These are phyloP conservation scores for Crithidia mellificae DNA, from an alignment of 208 protist species.

Conservation along the genomic window DNA sequence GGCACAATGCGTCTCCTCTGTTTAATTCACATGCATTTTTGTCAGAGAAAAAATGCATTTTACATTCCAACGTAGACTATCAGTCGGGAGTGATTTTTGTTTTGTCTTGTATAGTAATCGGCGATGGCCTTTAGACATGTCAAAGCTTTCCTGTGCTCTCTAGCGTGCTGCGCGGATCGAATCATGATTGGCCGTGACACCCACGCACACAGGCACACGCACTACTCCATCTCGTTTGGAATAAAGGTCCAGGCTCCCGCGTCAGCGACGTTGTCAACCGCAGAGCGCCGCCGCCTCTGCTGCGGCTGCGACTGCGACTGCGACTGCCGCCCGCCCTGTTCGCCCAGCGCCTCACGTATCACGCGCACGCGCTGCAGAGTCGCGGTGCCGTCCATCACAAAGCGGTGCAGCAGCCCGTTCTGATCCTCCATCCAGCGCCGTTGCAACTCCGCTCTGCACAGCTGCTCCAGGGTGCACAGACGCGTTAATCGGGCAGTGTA, in stretches of 20 bases:
- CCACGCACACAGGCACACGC: too few species aligned
- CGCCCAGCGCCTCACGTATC: background rate
- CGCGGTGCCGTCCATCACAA: conserved; percentile 37
- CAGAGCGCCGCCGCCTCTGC: background rate
- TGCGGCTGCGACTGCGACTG: background rate
- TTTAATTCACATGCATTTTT: too few species aligned
- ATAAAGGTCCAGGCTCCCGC: conserved; percentile 24
- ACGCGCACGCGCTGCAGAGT: conserved; percentile 11
- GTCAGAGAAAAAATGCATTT: too few species aligned
- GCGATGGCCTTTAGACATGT: too few species aligned
- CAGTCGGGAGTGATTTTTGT: too few species aligned
- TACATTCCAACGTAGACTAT: too few species aligned
- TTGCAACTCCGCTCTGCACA: conserved; percentile 35
- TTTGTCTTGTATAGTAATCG: too few species aligned
- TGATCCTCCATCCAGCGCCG: conserved; percentile 37
- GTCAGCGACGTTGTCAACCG: background rate
- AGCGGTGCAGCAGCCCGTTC: conserved; percentile 34
- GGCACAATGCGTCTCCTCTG: too few species aligned
- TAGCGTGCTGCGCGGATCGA: too few species aligned
- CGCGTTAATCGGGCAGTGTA: conserved; percentile 18
- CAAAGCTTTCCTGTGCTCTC: too few species aligned
- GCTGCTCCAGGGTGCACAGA: conserved; percentile 31
- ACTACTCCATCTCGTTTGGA: conserved; percentile 22
- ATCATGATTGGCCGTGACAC: too few species aligned
- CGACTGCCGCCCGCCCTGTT: background rate